Evolutionary conservation across 1,284 basidiomycete species (phyloP).

Genomic region (Omphalotus olearius): DNA sequence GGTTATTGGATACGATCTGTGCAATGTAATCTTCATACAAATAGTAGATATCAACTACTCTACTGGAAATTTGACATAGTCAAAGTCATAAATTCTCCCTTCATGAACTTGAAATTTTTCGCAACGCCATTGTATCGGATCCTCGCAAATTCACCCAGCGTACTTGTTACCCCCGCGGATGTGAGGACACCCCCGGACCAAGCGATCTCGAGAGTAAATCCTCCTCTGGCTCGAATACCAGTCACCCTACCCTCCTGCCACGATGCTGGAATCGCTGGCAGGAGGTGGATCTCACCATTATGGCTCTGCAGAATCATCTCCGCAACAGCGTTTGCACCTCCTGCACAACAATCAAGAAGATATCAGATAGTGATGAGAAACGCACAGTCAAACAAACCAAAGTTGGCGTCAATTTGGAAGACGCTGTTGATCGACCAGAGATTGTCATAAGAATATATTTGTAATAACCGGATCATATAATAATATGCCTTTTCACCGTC

Average conservation of each 20-base stretch:
- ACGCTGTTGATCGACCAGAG: constrained; percentile 15
- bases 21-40: too few species aligned
- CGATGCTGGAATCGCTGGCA: constrained; percentile 17
- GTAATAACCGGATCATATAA: constrained; percentile 14
- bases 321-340: constrained; percentile 14
- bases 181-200: constrained; percentile 14
- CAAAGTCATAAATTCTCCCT: background rate
- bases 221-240: constrained; percentile 17
- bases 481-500: constrained; percentile 18
- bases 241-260: constrained; percentile 13
- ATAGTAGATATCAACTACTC: background rate
- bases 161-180: constrained; percentile 12
- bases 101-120: background rate
- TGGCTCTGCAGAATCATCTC: constrained; percentile 20
- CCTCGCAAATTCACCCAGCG: constrained; percentile 6
- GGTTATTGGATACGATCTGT: too few species aligned
- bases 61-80: background rate
- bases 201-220: constrained; percentile 13
- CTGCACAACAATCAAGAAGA: background rate
- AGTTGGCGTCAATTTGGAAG: constrained; percentile 17
- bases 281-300: constrained; percentile 18
- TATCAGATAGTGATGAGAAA: background rate
- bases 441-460: constrained; percentile 14
- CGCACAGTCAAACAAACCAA: constrained; percentile 6
- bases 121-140: constrained; percentile 10